Evolutionary conservation across 129 eudicot species (phyloP).

Genomic region (Apium graveolens): DNA sequence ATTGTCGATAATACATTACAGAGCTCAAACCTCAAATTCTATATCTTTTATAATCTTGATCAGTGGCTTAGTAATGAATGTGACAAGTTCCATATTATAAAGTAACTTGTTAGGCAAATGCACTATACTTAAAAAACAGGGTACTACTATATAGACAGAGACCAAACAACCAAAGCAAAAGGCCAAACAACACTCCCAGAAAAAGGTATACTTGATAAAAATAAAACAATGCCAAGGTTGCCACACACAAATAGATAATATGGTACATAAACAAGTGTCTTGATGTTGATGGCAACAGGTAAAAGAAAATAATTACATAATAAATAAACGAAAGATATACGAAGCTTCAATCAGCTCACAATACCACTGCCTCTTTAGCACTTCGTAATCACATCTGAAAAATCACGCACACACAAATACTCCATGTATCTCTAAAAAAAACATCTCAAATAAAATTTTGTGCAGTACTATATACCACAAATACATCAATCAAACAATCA

Average conservation of each 20-base stretch:
- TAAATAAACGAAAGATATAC: not conserved
- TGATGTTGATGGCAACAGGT: not conserved
- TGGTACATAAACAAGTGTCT: not conserved
- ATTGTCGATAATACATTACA: not conserved
- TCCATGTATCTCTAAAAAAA: not conserved
- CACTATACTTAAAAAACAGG: not conserved
- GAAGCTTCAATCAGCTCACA: not conserved
- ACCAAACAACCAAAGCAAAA: not conserved
- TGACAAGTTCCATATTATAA: not conserved
- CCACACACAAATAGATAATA: not conserved
- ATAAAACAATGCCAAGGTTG: not conserved
- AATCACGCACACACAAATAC: not conserved
- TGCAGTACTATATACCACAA: not conserved
- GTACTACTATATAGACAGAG: not conserved
- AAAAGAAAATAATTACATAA: not conserved
- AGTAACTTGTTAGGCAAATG: not conserved
- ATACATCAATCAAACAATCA: no score
- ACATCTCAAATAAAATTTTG: not conserved
- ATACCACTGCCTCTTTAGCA: not conserved
- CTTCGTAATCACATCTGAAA: no score
- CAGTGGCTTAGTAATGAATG: not conserved
- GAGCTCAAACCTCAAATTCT: not conserved
- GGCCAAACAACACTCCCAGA: not conserved
- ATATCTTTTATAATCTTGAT: not conserved
- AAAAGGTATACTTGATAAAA: not conserved